Evolutionary conservation across 176 grass and related monocot species (phyloP), one percentile per base, ranked within the genome.

Genomic region (Otatea glauca): DNA sequence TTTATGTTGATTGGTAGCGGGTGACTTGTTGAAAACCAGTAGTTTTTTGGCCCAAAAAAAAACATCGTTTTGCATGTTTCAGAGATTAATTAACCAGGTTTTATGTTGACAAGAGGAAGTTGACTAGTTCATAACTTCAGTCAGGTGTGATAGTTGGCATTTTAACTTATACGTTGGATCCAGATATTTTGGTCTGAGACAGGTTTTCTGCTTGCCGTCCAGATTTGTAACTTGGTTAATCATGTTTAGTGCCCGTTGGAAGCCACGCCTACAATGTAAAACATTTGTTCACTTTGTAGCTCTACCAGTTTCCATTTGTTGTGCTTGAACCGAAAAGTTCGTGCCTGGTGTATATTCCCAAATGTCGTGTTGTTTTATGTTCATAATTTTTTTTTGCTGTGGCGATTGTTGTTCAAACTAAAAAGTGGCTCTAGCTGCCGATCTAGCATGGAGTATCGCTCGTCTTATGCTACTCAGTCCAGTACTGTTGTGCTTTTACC

Each of bases 161-260:
- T 61, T 70, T 12, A 48, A 41, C 32, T 34, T 49, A 16, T 39
- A 32, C 69, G 35, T 51, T 80, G n/a, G 41, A 62, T 77, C 15
- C 43, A 34, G 51, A 62, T 80, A 60, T 53, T 70, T 85, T 85
- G 23, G 48, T 89, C 70, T 70, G 77, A 85, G 82, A 89, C 81
- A 17, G 82, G 64, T 76, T 85, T 85, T 54, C 12, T 0, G 17
- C 42, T 53, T 70, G 88, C 63, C 83, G 83, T 89, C 82, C 88
- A 81, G 77, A 89, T 76, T 65, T 75, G 64, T 75, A 81, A 89
- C 50, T 66, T 59, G 39, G 66, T 7, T 75, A 63, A 53, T 60
- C 29, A 17, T 70, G 2, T 42, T 71, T 69, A 1, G 9, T 78
- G 51, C 50, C 50, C 15, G 25, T 47, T 50, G 42, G 4, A 73